Base-by-base conservation (phyloP, 257 asterid species). In the Ballota nigra region DNA sequence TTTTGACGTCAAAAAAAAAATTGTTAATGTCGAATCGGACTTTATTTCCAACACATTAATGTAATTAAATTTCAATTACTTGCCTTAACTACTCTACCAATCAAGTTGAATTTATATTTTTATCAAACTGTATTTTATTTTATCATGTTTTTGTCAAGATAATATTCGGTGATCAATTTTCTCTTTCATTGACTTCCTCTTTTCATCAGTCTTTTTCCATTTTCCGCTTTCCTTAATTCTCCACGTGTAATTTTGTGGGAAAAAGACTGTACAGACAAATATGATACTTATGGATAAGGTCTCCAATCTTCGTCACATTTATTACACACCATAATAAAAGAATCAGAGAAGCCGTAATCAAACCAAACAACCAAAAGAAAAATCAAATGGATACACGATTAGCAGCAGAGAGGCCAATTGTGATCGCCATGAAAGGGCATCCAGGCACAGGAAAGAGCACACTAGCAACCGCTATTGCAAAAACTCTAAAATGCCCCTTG, bases 391-490 rank as follows among this genome's bases (percentile, higher is more conserved):
- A 74, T 66, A 57, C 26, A 63, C 62, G 55, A 38, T 24, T 12
- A 31, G 66, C 6, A 4, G 68, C 26, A 58, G 77, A 69, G 49
- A 70, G 41, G 45, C 84, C 81, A 40, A 60, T 75, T 10, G 47
- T 91, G 79, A 83, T 91, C 74, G 95, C 95, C 13, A 84, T 91
- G 96, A 91, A 91, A 74, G 97, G 97, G 26, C 97, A 91, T 77
- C 97, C 95, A 1, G 97, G 96, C 1, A 87, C 87, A n/a, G 96
- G 97, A 0, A 89, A 88, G 78, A 85, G 80, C 84, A 87, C 97
- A 4, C 66, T 87, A 4, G 96, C 95, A 18, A 55, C 34, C 43
- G 85, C 88, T 71, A 23, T 87, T 16, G 91, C 96, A 7, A 81
- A 60, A 52, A 15, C 75, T 41, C 92, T 88, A 29, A 85, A 75